Conservation (phyloP, 2,329 filamentous ascomycete genomes). For the Clarireedia homoeocarpa region DNA sequence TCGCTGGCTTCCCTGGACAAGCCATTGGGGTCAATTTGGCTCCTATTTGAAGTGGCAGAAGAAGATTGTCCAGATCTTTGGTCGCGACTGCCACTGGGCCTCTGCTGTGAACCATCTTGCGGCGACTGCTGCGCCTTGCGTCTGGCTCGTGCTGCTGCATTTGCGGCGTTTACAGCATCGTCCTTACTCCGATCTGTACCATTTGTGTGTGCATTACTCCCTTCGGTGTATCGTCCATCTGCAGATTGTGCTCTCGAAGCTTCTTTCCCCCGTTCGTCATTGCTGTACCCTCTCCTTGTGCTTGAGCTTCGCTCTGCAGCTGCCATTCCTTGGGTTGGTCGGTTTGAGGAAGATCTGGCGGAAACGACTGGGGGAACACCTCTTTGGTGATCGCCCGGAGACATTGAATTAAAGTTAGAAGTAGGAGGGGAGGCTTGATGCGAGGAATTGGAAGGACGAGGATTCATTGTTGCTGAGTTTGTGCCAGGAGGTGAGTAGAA, state of each 20-base stretch:
- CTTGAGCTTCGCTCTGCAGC: conserved; percentile 20
- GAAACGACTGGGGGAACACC: conserved; percentile 66
- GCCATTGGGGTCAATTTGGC: conserved; percentile 40
- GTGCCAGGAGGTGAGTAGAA: conserved; percentile 24
- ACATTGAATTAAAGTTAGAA: conserved; percentile 25
- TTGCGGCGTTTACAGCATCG: conserved; percentile 30
- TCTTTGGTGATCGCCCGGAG: conserved; percentile 43
- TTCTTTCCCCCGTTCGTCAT: conserved; percentile 17
- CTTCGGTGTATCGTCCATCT: conserved; percentile 27
- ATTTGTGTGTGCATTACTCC: conserved; percentile 35
- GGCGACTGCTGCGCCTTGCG: conserved; percentile 38
- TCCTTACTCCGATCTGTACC: conserved; percentile 31
- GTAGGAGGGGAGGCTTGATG: conserved; percentile 29
- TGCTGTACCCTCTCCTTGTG: conserved; percentile 14
- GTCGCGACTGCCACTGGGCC: conserved; percentile 35
- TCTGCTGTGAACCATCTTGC: conserved; percentile 36
- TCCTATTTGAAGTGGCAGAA: conserved; percentile 18
- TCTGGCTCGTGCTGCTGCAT: conserved; percentile 37
- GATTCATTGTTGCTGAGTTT: conserved; percentile 12
- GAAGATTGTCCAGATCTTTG: conserved; percentile 30
- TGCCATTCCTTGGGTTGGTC: conserved; percentile 29
- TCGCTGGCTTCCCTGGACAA: conserved; percentile 71
- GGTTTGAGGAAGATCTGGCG: conserved; percentile 71
- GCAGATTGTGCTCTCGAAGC: conserved; percentile 17
- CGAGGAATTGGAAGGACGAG: conserved; percentile 27